Conservation (phyloP, 768 basidiomycete species). For the Lanmaoa pseudosensibilis region DNA sequence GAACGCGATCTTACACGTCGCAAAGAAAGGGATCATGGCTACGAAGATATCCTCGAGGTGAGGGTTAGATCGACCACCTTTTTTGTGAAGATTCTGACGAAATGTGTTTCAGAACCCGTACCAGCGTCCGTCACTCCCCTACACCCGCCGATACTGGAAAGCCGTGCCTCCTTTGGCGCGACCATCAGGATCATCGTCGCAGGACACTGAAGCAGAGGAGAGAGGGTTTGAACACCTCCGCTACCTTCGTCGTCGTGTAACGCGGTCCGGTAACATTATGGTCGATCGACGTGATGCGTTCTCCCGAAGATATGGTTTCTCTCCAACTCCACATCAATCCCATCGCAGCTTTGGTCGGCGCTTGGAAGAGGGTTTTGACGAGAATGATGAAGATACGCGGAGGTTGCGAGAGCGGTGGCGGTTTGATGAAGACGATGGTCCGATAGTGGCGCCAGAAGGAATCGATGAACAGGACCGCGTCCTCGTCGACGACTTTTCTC, state of each 20-base stretch:
- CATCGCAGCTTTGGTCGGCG: conserved; percentile 16
- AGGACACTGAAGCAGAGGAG: conserved; percentile 19
- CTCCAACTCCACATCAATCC: conserved; percentile 4
- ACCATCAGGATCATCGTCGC: conserved; percentile 33
- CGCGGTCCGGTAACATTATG: conserved; percentile 78
- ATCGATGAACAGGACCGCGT: conserved; percentile 67
- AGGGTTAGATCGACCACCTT: conserved; percentile 18
- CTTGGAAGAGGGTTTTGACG: conserved; percentile 30
- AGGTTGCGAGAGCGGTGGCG: conserved; percentile 61
- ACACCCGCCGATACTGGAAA: conserved; percentile 67
- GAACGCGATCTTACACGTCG: conserved; percentile 62
- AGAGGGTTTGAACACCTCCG: conserved; percentile 27
- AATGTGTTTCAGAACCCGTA: conserved; percentile 56
- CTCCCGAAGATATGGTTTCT: conserved; percentile 26
- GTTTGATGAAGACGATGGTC: conserved; percentile 65
- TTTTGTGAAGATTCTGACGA: conserved; percentile 2
- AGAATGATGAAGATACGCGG: conserved; percentile 40
- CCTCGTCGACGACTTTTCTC: conserved; percentile 70
- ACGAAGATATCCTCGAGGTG: conserved; percentile 89
- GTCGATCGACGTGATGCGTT: conserved; percentile 65
- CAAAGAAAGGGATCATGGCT: conserved; percentile 74
- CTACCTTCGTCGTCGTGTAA: conserved; percentile 66
- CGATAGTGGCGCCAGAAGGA: conserved; percentile 55
- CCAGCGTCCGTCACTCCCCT: conserved; percentile 59
- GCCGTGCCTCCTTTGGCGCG: conserved; percentile 45